phyloP scores from a whole-genome alignment of 208 protist genomes.

The Blechomonas ayalai region DNA sequence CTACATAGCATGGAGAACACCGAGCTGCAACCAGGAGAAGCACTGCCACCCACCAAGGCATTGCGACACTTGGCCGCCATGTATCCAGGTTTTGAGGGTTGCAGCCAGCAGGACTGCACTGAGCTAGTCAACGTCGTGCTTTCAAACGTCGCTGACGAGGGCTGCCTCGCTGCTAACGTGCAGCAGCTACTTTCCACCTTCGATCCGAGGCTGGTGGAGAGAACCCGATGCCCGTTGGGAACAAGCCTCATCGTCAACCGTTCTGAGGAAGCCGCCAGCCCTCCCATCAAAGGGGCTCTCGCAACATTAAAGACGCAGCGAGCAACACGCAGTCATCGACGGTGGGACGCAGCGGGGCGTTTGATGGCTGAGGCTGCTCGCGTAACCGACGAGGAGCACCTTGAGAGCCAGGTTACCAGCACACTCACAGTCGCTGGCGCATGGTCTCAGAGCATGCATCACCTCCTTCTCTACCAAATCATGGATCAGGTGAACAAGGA shows the following conservation, averaged over 20 bases:
- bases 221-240: too few relatives aligned
- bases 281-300: too few relatives aligned
- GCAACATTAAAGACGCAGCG: too few relatives aligned
- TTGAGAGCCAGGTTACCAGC: too few relatives aligned
- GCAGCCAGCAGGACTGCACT: slow-evolving; percentile 79
- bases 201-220: too few relatives aligned
- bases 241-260: too few relatives aligned
- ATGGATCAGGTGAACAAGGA: slow-evolving; percentile 67
- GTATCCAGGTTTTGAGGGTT: slow-evolving; percentile 71
- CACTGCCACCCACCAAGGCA: slow-evolving; percentile 36
- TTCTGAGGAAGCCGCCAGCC: too few relatives aligned
- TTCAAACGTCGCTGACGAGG: slow-evolving; percentile 66
- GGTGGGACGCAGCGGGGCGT: too few relatives aligned
- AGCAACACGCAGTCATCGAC: too few relatives aligned
- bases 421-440: slow-evolving; percentile 9
- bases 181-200: slow-evolving; percentile 42
- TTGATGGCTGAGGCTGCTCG: too few relatives aligned
- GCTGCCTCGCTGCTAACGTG: slow-evolving; percentile 36
- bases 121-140: slow-evolving; percentile 79
- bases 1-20: slow-evolving; percentile 55
- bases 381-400: too few relatives aligned
- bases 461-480: too few relatives aligned
- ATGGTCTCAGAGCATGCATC: slow-evolving; percentile 13
- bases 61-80: slow-evolving; percentile 51
- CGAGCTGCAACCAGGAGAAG: slow-evolving; percentile 3